These are phyloP conservation scores for Metarhizium humberi DNA, from an alignment of 2,329 filamentous ascomycete genomes.

Conservation along the genomic window DNA sequence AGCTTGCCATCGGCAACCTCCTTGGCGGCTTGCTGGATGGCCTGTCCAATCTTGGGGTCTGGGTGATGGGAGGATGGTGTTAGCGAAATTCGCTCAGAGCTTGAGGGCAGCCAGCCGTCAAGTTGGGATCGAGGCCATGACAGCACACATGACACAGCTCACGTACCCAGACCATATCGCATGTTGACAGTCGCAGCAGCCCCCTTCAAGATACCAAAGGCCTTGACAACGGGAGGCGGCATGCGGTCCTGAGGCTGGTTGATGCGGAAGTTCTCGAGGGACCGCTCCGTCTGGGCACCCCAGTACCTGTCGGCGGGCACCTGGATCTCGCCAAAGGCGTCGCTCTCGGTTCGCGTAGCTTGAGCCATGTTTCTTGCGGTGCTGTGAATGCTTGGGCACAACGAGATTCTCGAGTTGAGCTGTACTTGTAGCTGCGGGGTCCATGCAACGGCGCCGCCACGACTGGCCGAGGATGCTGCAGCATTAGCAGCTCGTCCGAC, in stretches of 20 bases:
- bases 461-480: background rate
- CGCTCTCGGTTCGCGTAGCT: constrained; percentile 74
- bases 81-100: background rate
- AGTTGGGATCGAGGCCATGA: no score
- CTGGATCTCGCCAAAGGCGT: constrained; percentile 96
- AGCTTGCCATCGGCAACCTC: constrained; percentile 94
- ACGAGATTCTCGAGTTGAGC: background rate
- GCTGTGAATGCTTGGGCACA: background rate
- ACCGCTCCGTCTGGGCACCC: constrained; percentile 95
- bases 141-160: constrained; percentile 9
- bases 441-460: background rate
- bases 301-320: constrained; percentile 92
- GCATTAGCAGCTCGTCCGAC: constrained; percentile 1
- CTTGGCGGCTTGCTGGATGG: constrained; percentile 87
- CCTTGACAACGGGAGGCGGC: constrained; percentile 84
- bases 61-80: background rate
- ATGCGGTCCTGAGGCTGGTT: constrained; percentile 99
- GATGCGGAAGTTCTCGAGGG: constrained; percentile 96
- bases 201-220: constrained; percentile 95
- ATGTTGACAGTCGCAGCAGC: constrained; percentile 95
- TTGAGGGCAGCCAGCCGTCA: no score
- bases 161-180: constrained; percentile 73
- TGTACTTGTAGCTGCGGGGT: constrained; percentile 3
- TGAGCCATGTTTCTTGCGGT: constrained; percentile 10
- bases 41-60: constrained; percentile 70